Conservation (phyloP, 257 asterid genomes). For the Solanum bukasovii region DNA sequence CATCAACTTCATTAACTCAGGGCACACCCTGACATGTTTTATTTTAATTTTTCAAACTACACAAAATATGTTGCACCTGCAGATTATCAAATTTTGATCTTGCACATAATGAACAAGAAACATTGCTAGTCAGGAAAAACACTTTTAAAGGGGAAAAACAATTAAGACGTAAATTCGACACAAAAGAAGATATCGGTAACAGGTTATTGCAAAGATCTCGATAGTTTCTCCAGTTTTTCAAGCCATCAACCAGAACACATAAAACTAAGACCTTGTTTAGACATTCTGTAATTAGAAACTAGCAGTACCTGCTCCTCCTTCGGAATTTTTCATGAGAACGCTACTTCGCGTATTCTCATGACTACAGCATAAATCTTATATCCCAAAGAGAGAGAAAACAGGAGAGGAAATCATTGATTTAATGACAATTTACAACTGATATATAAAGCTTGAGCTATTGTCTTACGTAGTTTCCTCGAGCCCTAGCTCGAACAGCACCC, state of each 20-base stretch:
- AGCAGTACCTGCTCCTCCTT: not conserved
- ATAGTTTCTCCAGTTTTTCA: not conserved
- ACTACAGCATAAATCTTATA: not conserved
- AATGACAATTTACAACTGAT: conserved; percentile 3
- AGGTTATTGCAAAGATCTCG: not conserved
- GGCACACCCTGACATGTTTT: not conserved
- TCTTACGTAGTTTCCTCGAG: not conserved
- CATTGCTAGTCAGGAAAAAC: not conserved
- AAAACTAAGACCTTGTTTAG: not conserved
- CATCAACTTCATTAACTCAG: not conserved
- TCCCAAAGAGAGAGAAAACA: not conserved
- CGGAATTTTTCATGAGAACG: not conserved
- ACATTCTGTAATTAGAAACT: not conserved
- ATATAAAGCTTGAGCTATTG: not conserved
- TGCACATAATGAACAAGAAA: not conserved
- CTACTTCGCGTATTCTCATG: conserved; percentile 3
- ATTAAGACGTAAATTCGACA: not conserved
- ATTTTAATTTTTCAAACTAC: not conserved
- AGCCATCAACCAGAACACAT: not conserved
- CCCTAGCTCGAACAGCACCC: conserved; percentile 28
- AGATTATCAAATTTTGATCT: not conserved
- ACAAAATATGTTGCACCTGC: not conserved
- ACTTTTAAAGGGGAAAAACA: not conserved
- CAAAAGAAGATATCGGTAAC: not conserved
- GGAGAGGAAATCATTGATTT: not conserved